Percentiles rank a stretch among this genome's conserved stretches.
Evolutionary conservation across 306 rosid species (phyloP).

Genomic region (Alnus glutinosa): DNA sequence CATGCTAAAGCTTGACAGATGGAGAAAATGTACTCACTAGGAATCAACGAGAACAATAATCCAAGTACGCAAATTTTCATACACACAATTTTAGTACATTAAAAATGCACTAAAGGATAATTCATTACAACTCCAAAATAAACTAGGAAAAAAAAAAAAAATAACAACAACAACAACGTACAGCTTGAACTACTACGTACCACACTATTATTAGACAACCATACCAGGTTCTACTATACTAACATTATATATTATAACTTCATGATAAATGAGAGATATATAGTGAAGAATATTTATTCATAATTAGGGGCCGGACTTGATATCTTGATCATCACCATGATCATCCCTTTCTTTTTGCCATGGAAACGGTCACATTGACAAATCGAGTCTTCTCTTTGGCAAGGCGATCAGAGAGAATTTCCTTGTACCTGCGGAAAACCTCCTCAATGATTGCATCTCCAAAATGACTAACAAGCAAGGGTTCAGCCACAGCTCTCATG

Average conservation of each 20-base stretch:
- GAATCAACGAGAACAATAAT: too few species aligned
- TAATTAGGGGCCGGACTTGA: too few species aligned
- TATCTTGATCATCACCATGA: not conserved
- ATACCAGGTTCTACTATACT: not conserved
- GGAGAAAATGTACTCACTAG: too few species aligned
- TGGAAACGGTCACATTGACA: constrained; percentile 25
- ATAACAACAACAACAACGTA: not conserved
- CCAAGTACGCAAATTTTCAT: too few species aligned
- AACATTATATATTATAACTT: too few species aligned
- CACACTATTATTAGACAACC: not conserved
- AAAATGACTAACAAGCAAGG: constrained; percentile 40
- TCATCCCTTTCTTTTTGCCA: not conserved
- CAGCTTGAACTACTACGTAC: not conserved
- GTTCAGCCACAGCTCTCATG: constrained; percentile 54
- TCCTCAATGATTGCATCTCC: constrained; percentile 49
- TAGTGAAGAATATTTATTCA: too few species aligned
- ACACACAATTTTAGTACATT: too few species aligned
- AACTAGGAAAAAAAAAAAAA: not conserved
- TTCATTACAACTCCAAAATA: not conserved
- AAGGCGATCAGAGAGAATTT: constrained; percentile 35
- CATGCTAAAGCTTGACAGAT: too few species aligned
- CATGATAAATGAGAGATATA: too few species aligned
- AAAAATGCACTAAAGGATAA: too few species aligned
- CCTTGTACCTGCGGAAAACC: constrained; percentile 28
- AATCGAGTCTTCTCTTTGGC: constrained; percentile 37